A percentile compares a stretch with the other conserved stretches of the same genome.
These are phyloP conservation scores for Pyricularia pennisetigena DNA, from an alignment of 2,329 filamentous ascomycete species.

Conservation along the genomic window DNA sequence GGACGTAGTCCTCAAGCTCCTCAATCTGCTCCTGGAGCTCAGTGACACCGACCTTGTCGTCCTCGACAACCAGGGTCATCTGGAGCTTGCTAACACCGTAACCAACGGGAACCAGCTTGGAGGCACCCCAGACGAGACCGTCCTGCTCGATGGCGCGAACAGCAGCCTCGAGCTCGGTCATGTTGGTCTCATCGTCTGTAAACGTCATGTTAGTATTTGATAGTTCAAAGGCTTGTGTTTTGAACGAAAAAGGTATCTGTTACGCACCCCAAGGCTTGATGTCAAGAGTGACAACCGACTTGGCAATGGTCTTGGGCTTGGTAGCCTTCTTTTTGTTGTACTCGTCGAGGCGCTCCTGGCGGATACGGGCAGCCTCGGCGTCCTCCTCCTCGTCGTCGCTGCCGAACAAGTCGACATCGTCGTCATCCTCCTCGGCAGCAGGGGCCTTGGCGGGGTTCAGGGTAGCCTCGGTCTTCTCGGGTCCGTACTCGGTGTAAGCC, in stretches of 20 bases:
- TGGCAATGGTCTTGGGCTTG: constrained; percentile 86
- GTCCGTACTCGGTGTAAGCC: constrained; percentile 83
- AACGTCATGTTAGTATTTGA: background rate
- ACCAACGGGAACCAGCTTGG: constrained; percentile 80
- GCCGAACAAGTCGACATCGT: constrained; percentile 89
- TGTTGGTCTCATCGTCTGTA: constrained; percentile 84
- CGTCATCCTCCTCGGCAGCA: constrained; percentile 59
- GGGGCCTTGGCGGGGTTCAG: constrained; percentile 81
- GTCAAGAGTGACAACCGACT: constrained; percentile 91
- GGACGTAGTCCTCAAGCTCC: constrained; percentile 87
- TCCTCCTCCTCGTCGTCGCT: constrained; percentile 92
- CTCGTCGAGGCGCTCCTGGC: constrained; percentile 82
- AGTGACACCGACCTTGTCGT: constrained; percentile 83
- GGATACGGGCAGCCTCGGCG: constrained; percentile 70
- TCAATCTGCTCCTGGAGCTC: constrained; percentile 79
- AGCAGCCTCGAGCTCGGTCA: constrained; percentile 68
- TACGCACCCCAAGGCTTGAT: constrained; percentile 97
- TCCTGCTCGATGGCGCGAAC: constrained; percentile 84
- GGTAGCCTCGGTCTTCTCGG: constrained; percentile 66
- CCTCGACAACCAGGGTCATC: constrained; percentile 96
- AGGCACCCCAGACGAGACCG: constrained; percentile 91
- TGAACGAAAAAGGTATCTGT: constrained; percentile 5
- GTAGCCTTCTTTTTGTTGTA: constrained; percentile 96
- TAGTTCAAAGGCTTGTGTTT: too few relatives aligned
- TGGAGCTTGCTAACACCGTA: constrained; percentile 99